These are phyloP conservation scores for Candida suzukii DNA, from an alignment of 805 yeast species.

Conservation along the genomic window DNA sequence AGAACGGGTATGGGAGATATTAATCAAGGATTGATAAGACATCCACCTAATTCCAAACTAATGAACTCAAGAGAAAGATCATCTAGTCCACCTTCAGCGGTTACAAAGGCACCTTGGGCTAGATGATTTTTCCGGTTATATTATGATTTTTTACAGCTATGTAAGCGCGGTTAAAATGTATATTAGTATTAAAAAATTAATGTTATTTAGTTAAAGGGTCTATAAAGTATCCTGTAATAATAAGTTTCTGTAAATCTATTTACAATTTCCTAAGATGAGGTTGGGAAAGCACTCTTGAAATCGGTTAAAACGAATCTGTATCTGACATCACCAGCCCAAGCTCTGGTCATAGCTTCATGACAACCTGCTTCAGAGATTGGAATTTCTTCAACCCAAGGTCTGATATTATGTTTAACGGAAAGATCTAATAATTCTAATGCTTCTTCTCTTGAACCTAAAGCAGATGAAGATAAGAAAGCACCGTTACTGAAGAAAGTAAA, in stretches of 20 bases:
- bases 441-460: conserved; percentile 41
- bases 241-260: too few relatives aligned
- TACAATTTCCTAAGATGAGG: conserved; percentile 9
- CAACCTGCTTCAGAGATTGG: conserved; percentile 38
- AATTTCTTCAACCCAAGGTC: conserved; percentile 45
- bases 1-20: too few relatives aligned
- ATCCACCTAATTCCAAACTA: not conserved
- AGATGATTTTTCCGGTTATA: not conserved
- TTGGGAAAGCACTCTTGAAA: conserved; percentile 37
- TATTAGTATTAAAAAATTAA: too few relatives aligned
- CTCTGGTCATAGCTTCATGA: conserved; percentile 35
- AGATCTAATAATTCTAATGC: conserved; percentile 38
- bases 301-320: conserved; percentile 46
- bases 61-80: not conserved
- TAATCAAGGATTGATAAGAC: too few relatives aligned
- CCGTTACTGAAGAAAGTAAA: conserved; percentile 42
- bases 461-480: conserved; percentile 36
- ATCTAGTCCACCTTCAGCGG: conserved; percentile 1
- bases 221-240: too few relatives aligned
- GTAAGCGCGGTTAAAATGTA: too few relatives aligned
- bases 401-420: conserved; percentile 36
- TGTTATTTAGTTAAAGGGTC: too few relatives aligned
- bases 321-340: conserved; percentile 41
- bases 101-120: conserved; percentile 18
- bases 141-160: too few relatives aligned